Conservation (phyloP, 306 rosid genomes). For the Begonia loranthoides region DNA sequence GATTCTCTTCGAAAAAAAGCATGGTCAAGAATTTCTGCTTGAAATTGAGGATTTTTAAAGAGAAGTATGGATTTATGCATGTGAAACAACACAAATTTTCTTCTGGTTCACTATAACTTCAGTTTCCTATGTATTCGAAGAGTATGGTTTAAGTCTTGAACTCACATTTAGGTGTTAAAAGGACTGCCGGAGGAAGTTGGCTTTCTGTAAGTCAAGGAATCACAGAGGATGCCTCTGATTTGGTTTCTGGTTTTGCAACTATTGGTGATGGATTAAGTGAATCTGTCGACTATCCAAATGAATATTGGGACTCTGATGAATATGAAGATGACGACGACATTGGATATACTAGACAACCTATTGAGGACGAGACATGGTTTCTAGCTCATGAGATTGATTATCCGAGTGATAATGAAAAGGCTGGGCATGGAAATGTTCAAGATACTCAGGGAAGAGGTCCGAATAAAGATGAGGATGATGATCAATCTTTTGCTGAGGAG, state of each 20-base stretch:
- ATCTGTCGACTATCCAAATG: conserved; percentile 78
- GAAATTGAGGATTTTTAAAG: too few species aligned
- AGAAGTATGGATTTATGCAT: too few species aligned
- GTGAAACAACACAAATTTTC: too few species aligned
- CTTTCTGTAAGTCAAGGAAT: conserved; percentile 92
- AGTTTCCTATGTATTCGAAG: too few species aligned
- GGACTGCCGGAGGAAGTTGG: conserved; percentile 77
- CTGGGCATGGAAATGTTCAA: conserved; percentile 75
- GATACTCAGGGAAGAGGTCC: conserved; percentile 71
- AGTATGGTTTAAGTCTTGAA: too few species aligned
- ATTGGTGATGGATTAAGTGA: conserved; percentile 92
- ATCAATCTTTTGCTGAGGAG: conserved; percentile 94
- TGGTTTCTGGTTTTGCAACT: conserved; percentile 96
- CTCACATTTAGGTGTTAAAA: conserved; percentile 54
- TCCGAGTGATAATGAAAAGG: conserved; percentile 97
- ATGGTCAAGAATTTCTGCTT: too few species aligned
- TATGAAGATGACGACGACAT: conserved; percentile 89
- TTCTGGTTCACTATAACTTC: too few species aligned
- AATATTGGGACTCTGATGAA: conserved; percentile 99
- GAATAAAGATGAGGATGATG: conserved; percentile 83
- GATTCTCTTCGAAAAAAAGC: too few species aligned
- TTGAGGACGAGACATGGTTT: conserved; percentile 99
- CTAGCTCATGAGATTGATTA: conserved; percentile 98
- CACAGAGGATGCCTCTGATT: conserved; percentile 84
- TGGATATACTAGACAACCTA: conserved; percentile 97